phyloP scores from a whole-genome alignment of 2,329 filamentous ascomycete species.

The Lizonia empirigonia region DNA sequence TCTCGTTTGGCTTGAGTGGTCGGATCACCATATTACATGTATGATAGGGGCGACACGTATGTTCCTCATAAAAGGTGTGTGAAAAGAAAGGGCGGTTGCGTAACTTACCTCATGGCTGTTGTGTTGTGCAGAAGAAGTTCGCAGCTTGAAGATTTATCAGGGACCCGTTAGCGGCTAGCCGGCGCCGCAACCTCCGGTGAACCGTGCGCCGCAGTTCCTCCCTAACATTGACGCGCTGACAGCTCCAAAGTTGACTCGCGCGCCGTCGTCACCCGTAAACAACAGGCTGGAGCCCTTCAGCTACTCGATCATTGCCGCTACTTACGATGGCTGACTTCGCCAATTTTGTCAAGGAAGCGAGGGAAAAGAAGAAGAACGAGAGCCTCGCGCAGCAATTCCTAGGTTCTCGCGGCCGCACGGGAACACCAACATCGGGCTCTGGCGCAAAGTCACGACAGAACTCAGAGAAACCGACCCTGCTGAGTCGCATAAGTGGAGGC shows the following conservation, averaged over 20 bases:
- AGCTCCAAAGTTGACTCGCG: constrained; percentile 1
- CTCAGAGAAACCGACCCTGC: constrained; percentile 61
- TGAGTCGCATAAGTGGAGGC: constrained; percentile 73
- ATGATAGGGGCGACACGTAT: constrained; percentile 50
- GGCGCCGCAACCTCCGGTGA: constrained; percentile 14
- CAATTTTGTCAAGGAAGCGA: constrained; percentile 48
- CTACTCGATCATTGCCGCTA: neutral
- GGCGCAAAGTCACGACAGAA: constrained; percentile 52
- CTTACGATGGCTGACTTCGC: constrained; percentile 30
- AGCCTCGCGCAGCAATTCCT: constrained; percentile 75
- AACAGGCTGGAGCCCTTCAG: neutral
- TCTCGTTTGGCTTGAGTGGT: constrained; percentile 51
- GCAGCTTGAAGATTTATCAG: constrained; percentile 24
- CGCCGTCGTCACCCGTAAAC: constrained; percentile 5
- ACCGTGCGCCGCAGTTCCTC: constrained; percentile 13
- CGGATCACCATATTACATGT: constrained; percentile 47
- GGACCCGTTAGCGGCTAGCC: constrained; percentile 10
- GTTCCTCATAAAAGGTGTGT: constrained; percentile 40
- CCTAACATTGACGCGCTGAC: constrained; percentile 22
- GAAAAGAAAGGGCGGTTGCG: constrained; percentile 4
- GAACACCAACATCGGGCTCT: constrained; percentile 56
- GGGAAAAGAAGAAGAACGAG: constrained; percentile 73
- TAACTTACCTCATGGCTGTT: constrained; percentile 40
- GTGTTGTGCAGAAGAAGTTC: constrained; percentile 29
- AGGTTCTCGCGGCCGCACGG: constrained; percentile 57